Evolutionary conservation across 345 rosid species (phyloP), one percentile per base, ranked within the genome.

Genomic region (Citrus australasica): DNA sequence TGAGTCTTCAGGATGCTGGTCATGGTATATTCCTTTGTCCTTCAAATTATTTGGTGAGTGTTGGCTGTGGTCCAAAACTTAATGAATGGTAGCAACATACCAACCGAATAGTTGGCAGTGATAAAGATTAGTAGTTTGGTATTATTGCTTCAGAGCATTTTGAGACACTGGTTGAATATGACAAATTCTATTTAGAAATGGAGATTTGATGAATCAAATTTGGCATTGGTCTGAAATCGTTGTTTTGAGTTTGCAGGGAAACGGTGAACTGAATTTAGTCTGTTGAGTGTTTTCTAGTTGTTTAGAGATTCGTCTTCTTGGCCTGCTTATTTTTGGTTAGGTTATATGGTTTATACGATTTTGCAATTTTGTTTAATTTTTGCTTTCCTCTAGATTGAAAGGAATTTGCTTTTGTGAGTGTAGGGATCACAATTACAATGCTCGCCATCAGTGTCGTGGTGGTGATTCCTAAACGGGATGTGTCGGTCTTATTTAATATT

Each of bases 51-150:
- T 78, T 91, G 68, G 85, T 53, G 79, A 89, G 91, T 53, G 92
- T 92, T 71, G 10, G 40, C 38, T 90, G 96, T 14, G 92, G 97
- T 77, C 92, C 92, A 56, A 90, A 91, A 88, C 51, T 82, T 38
- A 88, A 88, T 82, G 46, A 88, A 92, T 67, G 88, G 58, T 53
- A 53, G 1, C 21, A 87, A 73, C 87, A 74, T 92, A 90, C 82
- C 93, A 93, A 79, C 95, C 84, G 51, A 89, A 92, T 33, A 91
- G 97, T 66, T 85, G 94, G 94, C 91, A 85, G 85, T 90, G 90
- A 83, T 87, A 82, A 82, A 14, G 38, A 51, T 21, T 56, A 4
- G 60, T 46, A 13, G 17, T 46, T 3, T 46, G 17, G 16, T 25
- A 13, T 38, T 46, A 66, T 65, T 32, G 24, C 42, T 65, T 65